Conservation (phyloP, 2,329 filamentous ascomycete genomes). For the Xylariaceae sp. region DNA sequence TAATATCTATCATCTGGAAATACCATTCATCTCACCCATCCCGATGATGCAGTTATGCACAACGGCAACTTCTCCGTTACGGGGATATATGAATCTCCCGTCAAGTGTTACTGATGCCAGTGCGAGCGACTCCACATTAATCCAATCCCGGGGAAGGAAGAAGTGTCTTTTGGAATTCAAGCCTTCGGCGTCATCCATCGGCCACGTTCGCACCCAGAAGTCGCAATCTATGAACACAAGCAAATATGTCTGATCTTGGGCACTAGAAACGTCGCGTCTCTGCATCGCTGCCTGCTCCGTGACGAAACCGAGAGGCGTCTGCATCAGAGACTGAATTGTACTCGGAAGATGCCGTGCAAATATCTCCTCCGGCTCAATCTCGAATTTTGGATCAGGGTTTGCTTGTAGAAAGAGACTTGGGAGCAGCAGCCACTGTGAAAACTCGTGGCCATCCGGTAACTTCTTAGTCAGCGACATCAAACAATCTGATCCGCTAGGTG, state of each 20-base stretch:
- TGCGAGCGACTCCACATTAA: not conserved
- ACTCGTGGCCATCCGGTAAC: too few relatives aligned
- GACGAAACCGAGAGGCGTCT: not conserved
- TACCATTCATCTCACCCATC: too few relatives aligned
- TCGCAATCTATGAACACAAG: not conserved
- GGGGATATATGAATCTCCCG: not conserved
- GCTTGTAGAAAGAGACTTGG: too few relatives aligned
- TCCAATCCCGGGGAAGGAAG: constrained; percentile 2
- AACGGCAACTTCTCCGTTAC: constrained; percentile 1
- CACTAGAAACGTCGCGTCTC: too few relatives aligned
- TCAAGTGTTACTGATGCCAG: not conserved
- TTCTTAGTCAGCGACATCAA: too few relatives aligned
- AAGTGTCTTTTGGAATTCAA: not conserved
- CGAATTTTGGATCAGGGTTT: too few relatives aligned
- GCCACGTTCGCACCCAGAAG: constrained; percentile 1
- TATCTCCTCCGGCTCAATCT: too few relatives aligned
- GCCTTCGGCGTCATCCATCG: not conserved
- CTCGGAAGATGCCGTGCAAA: not conserved
- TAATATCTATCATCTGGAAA: too few relatives aligned
- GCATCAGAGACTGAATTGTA: not conserved
- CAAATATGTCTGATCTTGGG: too few relatives aligned
- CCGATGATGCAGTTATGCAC: not conserved
- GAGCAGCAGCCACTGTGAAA: too few relatives aligned
- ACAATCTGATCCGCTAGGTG: too few relatives aligned
- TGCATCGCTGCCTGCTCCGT: too few relatives aligned